These are phyloP conservation scores for Boletus sp. DNA, from an alignment of 1,284 basidiomycete species.

Conservation along the genomic window DNA sequence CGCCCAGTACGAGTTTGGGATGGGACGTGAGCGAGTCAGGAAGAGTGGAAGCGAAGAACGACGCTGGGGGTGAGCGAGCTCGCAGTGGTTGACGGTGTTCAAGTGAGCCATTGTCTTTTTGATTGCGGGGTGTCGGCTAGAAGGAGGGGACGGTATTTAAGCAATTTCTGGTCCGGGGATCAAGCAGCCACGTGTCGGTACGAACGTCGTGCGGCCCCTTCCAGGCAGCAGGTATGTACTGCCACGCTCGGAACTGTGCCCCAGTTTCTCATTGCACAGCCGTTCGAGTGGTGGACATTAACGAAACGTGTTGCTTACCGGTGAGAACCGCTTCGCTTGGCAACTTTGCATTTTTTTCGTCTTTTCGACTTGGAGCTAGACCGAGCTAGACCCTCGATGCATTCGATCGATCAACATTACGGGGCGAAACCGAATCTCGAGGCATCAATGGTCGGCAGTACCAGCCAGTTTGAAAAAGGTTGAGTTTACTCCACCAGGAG, in stretches of 20 bases:
- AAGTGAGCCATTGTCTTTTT: slow-evolving; percentile 19
- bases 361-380: slow-evolving; percentile 6
- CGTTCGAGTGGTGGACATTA: slow-evolving; percentile 2
- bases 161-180: slow-evolving; percentile 3
- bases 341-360: not conserved
- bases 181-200: slow-evolving; percentile 3
- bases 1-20: slow-evolving; percentile 83
- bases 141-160: slow-evolving; percentile 23
- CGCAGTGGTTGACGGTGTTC: slow-evolving; percentile 11
- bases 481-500: slow-evolving; percentile 12
- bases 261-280: slow-evolving; percentile 17
- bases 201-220: no score
- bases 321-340: not conserved
- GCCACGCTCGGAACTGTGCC: slow-evolving; percentile 19
- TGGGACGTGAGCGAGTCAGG: slow-evolving; percentile 50
- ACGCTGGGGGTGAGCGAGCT: slow-evolving; percentile 15
- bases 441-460: slow-evolving; percentile 20
- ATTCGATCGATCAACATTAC: slow-evolving; percentile 23
- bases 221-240: slow-evolving; percentile 14
- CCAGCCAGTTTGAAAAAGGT: slow-evolving; percentile 21
- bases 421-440: slow-evolving; percentile 33
- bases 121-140: slow-evolving; percentile 15
- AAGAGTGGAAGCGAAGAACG: slow-evolving; percentile 28
- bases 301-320: slow-evolving; percentile 15
- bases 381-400: slow-evolving; percentile 19